These are phyloP conservation scores for Conticribra weissflogii DNA, from an alignment of 108 stramenopile species.

Conservation along the genomic window DNA sequence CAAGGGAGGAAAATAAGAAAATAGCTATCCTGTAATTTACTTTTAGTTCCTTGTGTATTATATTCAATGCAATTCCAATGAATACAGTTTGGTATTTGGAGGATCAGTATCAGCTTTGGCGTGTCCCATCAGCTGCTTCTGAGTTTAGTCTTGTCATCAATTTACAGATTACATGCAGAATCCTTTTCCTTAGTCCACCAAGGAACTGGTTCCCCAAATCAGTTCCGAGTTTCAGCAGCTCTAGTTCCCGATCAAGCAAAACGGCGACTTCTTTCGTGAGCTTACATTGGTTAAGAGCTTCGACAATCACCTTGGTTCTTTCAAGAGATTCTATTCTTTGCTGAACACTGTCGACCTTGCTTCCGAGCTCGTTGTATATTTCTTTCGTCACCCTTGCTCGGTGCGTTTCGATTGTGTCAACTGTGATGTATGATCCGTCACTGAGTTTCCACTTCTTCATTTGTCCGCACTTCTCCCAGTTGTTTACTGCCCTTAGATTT, in stretches of 20 bases:
- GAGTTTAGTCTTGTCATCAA: constrained; percentile 16
- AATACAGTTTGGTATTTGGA: too few species aligned
- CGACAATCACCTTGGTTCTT: constrained; percentile 23
- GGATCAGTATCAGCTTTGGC: too few species aligned
- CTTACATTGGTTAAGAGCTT: constrained; percentile 8
- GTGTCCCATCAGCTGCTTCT: too few species aligned
- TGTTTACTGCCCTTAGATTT: constrained; percentile 7
- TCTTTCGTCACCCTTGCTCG: constrained; percentile 36
- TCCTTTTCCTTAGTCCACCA: constrained; percentile 29
- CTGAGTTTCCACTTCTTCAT: constrained; percentile 25
- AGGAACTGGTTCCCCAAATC: constrained; percentile 34
- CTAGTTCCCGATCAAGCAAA: constrained; percentile 36
- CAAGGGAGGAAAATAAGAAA: constrained; percentile 37
- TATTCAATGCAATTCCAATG: too few species aligned
- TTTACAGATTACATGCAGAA: constrained; percentile 27
- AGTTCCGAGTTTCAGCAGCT: constrained; percentile 32
- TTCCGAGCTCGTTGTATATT: constrained; percentile 23
- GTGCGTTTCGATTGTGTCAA: constrained; percentile 31
- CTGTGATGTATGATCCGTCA: constrained; percentile 17
- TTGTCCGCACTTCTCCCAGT: constrained; percentile 16
- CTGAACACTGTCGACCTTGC: constrained; percentile 15
- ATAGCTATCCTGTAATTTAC: not conserved
- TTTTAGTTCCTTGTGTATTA: constrained; percentile 1
- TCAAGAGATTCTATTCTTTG: constrained; percentile 26
- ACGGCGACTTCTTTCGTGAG: constrained; percentile 31